These are phyloP conservation scores for Sarcomyxa edulis DNA, from an alignment of 768 basidiomycete genomes.

Conservation along the genomic window DNA sequence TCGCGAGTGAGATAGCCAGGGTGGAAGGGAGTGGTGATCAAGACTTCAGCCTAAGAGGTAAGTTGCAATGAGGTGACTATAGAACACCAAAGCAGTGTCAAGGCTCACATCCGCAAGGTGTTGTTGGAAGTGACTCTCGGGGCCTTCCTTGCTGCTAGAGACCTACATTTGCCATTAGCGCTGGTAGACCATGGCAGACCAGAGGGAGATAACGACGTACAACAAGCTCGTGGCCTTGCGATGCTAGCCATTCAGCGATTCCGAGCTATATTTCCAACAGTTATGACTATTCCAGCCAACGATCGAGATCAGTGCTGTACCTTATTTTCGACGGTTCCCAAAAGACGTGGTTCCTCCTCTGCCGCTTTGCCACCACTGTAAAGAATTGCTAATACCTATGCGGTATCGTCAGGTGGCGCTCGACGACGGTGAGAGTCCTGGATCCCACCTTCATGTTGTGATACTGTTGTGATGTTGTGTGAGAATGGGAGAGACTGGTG, in stretches of 20 bases:
- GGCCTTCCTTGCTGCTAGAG: slow-evolving; percentile 78
- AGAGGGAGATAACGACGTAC: slow-evolving; percentile 34
- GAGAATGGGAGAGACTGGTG: too few relatives aligned
- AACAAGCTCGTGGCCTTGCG: slow-evolving; percentile 70
- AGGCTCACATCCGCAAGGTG: slow-evolving; percentile 68
- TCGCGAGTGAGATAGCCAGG: slow-evolving; percentile 79
- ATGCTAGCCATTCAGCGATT: slow-evolving; percentile 60
- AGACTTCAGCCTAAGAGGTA: slow-evolving; percentile 56
- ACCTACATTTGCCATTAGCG: too few relatives aligned
- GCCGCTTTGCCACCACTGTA: slow-evolving; percentile 68
- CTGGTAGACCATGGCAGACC: neutral
- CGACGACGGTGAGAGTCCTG: too few relatives aligned
- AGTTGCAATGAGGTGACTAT: slow-evolving; percentile 5
- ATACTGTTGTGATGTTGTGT: too few relatives aligned
- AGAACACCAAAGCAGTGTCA: slow-evolving; percentile 1
- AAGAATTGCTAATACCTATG: slow-evolving; percentile 67
- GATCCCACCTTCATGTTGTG: too few relatives aligned
- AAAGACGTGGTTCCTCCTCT: slow-evolving; percentile 62
- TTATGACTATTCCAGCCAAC: too few relatives aligned
- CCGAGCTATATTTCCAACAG: slow-evolving; percentile 65
- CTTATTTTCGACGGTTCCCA: slow-evolving; percentile 80
- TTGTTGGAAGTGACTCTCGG: slow-evolving; percentile 77
- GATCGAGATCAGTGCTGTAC: too few relatives aligned
- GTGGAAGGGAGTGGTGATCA: slow-evolving; percentile 86
- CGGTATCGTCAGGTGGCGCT: too few relatives aligned